Evolutionary conservation across 192 early-diverging fungal genomes (phyloP), one percentile per base, ranked within the genome.

Genomic region (Coemansia sp.): DNA sequence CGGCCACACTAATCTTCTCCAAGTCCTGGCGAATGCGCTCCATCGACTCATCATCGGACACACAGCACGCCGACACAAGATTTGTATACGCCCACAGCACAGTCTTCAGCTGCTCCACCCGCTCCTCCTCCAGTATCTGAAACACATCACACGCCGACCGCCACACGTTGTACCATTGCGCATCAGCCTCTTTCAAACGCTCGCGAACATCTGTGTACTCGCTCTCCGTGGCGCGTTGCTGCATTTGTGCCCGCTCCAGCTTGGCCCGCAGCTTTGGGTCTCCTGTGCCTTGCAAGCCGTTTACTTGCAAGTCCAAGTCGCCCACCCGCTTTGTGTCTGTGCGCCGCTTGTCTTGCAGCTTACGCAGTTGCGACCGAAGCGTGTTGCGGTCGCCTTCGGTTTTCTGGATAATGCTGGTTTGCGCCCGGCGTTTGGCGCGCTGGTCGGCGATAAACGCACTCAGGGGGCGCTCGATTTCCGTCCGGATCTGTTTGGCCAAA

Each of bases 11-110:
- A 43, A 88, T 85, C 12, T 82, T 60, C 55, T 91, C 91, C 50
- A 93, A 64, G 47, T 82, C 82, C 45, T 85, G 76, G 55, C 89
- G 80, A 39, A 93, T 87, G 17, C 85, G 72, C 60, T 93, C 91
- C 70, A 87, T 89, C 5, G 90, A 87, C 82, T 91, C 89, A 62
- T 90, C 88, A 50, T 93, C 91, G 21, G 84, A 73, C 8, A 87
- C 88, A 23, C 85, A 88, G n/a, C 77, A 65, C 43, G 78, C 82
- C n/a, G 88, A 88, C 6, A 91, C 82, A 23, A 93, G 79, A 61
- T 93, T 93, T 2, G 87, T 85, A 14, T 55, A 55, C 10, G 81
- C 79, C 84, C 87, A 89, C 51, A 93, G 76, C n/a, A 67, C 66
- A 2, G 79, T 85, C 51, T 86, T 83, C 32, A 91, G 66, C 25